Evolutionary conservation across 768 basidiomycete species (phyloP), one percentile per base, ranked within the genome.

Genomic region (Lactifluus rugatus): DNA sequence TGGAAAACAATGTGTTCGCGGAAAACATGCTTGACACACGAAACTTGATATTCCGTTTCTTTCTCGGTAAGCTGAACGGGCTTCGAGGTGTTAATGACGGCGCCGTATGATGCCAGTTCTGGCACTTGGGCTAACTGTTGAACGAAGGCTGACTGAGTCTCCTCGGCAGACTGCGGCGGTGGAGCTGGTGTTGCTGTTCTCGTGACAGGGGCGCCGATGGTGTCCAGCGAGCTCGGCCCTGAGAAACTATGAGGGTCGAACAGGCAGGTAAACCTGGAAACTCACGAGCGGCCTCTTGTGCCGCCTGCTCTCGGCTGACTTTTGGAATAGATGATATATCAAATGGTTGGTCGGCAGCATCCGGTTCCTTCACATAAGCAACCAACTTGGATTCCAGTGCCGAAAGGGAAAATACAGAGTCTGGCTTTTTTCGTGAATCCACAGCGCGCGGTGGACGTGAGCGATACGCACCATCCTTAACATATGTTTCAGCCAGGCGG

Each of bases 11-110:
- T 70, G 68, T 97, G 91, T 60, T 93, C 90, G 69, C 84, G 85
- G 81, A 93, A 99, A 57, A 97, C 82, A 70, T 99, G 96, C 74
- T 97, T 98, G 72, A 96, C 90, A 65, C 90, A 91, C 10, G 88
- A 84, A 48, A 97, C 95, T 68, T 96, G 93, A 69, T 98, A 99
- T 73, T 98, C 96, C 4, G 93, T 98, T 73, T 97, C 96, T 66
- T 82, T 88, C 74, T 99, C 96, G 14, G 96, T 98, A 57, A 98
- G 83, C 62, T 87, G 89, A 23, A 79, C 73, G 11, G 87, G 84
- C 64, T 84, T 89, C 37, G 79, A 62, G 62, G 83, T 97, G 73
- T 86, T 92, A 68, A 94, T 77, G 51, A 96, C 82, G 49, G 87
- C 71, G 10, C 96, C 96, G 70, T 95, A 98, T 8, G 77, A 74